phyloP scores from a whole-genome alignment of 257 asterid genomes.

The Fraxinus quadrangulata region DNA sequence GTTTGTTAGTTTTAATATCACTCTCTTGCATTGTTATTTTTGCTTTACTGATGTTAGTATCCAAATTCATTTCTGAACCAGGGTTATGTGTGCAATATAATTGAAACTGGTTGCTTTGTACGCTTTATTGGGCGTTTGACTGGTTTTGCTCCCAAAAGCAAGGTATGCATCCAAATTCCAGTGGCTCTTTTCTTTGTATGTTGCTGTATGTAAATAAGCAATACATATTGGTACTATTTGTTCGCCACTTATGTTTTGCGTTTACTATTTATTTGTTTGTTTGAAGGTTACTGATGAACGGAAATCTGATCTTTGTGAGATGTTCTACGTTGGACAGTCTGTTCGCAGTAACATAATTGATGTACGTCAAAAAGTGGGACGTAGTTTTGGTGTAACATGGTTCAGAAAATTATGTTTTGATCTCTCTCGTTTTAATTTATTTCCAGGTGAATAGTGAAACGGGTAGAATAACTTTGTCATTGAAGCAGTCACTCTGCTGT shows the following conservation, averaged over 20 bases:
- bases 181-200: slow-evolving; percentile 6
- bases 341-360: slow-evolving; percentile 80
- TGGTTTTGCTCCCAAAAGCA: slow-evolving; percentile 94
- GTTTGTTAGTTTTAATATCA: slow-evolving; percentile 14
- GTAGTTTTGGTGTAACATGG: slow-evolving; percentile 17
- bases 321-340: slow-evolving; percentile 82
- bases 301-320: slow-evolving; percentile 64
- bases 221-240: not conserved
- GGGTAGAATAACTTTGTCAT: slow-evolving; percentile 77
- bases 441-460: slow-evolving; percentile 72
- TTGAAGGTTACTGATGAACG: slow-evolving; percentile 85
- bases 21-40: slow-evolving; percentile 9
- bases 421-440: slow-evolving; percentile 23
- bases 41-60: not conserved
- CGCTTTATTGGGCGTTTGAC: slow-evolving; percentile 94
- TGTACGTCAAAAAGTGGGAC: slow-evolving; percentile 45
- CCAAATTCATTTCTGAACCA: slow-evolving; percentile 44
- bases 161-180: slow-evolving; percentile 43
- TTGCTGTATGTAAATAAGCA: not conserved
- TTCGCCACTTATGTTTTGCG: not conserved
- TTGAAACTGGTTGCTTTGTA: slow-evolving; percentile 90
- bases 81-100: slow-evolving; percentile 93
- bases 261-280: slow-evolving; percentile 17
- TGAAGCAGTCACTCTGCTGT: slow-evolving; percentile 84
- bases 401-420: slow-evolving; percentile 19